Conservation (phyloP, 2,329 filamentous ascomycete species). For the Aureobasidium leucospermi region DNA sequence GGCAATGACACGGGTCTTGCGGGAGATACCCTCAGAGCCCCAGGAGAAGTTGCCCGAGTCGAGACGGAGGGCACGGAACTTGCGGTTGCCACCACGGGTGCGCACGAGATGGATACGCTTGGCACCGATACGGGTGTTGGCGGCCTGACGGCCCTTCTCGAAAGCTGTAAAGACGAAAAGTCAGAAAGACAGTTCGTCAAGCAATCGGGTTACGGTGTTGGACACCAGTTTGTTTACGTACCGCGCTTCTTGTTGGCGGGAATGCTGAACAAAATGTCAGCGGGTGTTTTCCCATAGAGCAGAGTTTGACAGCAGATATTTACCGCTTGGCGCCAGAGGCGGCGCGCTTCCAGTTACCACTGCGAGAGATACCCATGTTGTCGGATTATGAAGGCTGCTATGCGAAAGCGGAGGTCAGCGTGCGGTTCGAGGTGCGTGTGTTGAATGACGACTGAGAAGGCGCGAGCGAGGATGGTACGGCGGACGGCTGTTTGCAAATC, state of each 20-base stretch:
- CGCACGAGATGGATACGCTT: conserved; percentile 97
- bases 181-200: conserved; percentile 55
- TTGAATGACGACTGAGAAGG: not conserved
- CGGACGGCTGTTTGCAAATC: not conserved
- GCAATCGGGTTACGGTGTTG: conserved; percentile 41
- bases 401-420: conserved; percentile 3
- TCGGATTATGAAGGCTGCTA: conserved; percentile 39
- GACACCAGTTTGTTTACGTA: conserved; percentile 29
- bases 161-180: conserved; percentile 71
- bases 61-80: conserved; percentile 98
- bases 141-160: conserved; percentile 98
- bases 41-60: conserved; percentile 99
- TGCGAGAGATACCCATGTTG: conserved; percentile 87
- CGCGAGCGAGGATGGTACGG: not conserved
- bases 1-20: conserved; percentile 98
- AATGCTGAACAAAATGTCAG: conserved; percentile 25
- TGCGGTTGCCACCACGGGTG: conserved; percentile 97
- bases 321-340: conserved; percentile 85
- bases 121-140: conserved; percentile 97
- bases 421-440: not conserved
- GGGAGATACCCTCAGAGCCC: conserved; percentile 94
- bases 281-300: not conserved
- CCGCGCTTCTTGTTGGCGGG: conserved; percentile 54
- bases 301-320: conserved; percentile 6
- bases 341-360: conserved; percentile 99